Base-by-base conservation (phyloP, 441 rosid species). In the Populus hybrid region DNA sequence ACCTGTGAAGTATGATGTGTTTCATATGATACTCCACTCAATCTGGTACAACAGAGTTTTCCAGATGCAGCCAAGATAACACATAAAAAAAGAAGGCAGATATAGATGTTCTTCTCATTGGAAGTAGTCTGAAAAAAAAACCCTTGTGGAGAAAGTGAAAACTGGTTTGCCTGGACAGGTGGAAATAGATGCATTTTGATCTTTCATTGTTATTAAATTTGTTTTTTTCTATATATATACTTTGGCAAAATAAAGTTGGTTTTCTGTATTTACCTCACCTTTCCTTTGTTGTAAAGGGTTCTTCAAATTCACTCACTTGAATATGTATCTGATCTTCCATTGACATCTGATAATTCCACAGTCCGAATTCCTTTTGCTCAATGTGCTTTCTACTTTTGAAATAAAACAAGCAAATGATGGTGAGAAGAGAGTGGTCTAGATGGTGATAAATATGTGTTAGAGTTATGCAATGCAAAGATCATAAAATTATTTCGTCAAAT, bases 11-110 rank as follows among this genome's bases (percentile, higher is more conserved):
- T 94, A 90, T 64, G 97, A 92, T 63, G 74, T 93, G 42, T 94
- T 94, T 83, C 93, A 94, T 82, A 94, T 94, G 97, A 92, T 94
- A 74, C 93, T 94, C 72, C 97, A 94, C 76, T 90, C 97, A 6
- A 80, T 92, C 74, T 93, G 99, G 99, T 90, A 81, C 83, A 94
- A 88, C 53, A 86, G 99, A 84, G 93, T 93, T 64, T 90, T 89
- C 68, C 94, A 89, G 81, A 82, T 82, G 24, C 81, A 81, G 64
- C 71, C 84, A 29, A 45, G 66, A 70, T 83, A 78, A 79, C 31
- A 0, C 18, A 31, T 38, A 64, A 71, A 33, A 26, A 24, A 20
- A 10, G 11, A 23, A 16, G 23, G 76, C 67, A 71, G 38, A 68
- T 1, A 14, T 9, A 35, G 26, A 23, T 40, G 20, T 74, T n/a